These are phyloP conservation scores for Thraustotheca clavata DNA, from an alignment of 352 stramenopile genomes.

Conservation along the genomic window DNA sequence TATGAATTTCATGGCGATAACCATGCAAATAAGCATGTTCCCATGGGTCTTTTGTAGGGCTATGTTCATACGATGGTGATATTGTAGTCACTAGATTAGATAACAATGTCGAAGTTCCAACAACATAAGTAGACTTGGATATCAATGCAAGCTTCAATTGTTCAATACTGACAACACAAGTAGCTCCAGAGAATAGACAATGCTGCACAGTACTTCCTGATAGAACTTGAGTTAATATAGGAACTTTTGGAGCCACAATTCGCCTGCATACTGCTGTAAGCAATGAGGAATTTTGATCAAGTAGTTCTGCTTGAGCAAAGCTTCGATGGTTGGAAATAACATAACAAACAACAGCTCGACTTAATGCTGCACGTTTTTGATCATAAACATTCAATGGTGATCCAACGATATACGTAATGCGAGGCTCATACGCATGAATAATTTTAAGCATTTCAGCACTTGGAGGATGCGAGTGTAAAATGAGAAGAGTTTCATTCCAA, in stretches of 20 bases:
- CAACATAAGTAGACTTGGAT: slow-evolving; percentile 46
- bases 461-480: slow-evolving; percentile 51
- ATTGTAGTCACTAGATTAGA: slow-evolving; percentile 39
- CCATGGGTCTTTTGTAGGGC: background rate
- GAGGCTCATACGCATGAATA: slow-evolving; percentile 54
- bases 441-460: slow-evolving; percentile 60
- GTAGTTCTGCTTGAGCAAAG: background rate
- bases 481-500: slow-evolving; percentile 70
- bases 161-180: slow-evolving; percentile 47
- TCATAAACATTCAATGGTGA: slow-evolving; percentile 70
- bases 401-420: slow-evolving; percentile 74
- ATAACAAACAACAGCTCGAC: slow-evolving; percentile 46
- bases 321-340: slow-evolving; percentile 29
- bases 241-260: slow-evolving; percentile 44
- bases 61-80: background rate
- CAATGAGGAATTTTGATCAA: slow-evolving; percentile 21
- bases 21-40: slow-evolving; percentile 1
- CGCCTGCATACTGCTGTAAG: slow-evolving; percentile 62
- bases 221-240: slow-evolving; percentile 67
- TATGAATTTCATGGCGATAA: slow-evolving; percentile 31
- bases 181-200: slow-evolving; percentile 64
- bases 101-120: slow-evolving; percentile 47
- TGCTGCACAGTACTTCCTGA: slow-evolving; percentile 51
- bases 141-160: slow-evolving; percentile 65
- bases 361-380: slow-evolving; percentile 44